Evolutionary conservation across 345 rosid genomes (phyloP).

Genomic region (Ailanthus altissimus): DNA sequence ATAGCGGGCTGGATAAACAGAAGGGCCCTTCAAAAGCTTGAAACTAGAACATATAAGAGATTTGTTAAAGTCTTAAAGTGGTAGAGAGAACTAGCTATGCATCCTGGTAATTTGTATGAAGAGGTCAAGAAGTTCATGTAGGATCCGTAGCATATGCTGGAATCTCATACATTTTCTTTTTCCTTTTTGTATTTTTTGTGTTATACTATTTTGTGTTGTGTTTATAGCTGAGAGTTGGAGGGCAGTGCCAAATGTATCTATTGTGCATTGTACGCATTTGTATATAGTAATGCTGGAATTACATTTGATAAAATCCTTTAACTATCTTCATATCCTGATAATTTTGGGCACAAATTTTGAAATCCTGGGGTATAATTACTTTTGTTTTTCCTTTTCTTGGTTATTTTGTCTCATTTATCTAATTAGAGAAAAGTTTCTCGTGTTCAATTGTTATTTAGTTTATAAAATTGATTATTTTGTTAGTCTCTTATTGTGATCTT

Average conservation of each 20-base stretch:
- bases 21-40: not conserved
- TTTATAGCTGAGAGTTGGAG: not conserved
- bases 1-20: not conserved
- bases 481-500: slow-evolving; percentile 9
- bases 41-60: not conserved
- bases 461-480: not conserved
- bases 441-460: not conserved
- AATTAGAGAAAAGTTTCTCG: not conserved
- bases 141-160: not conserved
- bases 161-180: not conserved
- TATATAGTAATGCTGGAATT: not conserved
- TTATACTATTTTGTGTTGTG: not conserved
- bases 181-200: not conserved
- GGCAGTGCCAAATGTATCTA: not conserved
- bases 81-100: not conserved
- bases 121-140: not conserved
- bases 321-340: not conserved
- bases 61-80: not conserved
- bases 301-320: slow-evolving; percentile 4
- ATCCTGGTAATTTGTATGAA: not conserved
- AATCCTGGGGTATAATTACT: not conserved
- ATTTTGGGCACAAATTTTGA: not conserved
- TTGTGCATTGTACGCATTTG: not conserved
- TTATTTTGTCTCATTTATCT: not conserved
- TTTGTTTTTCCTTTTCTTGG: no score